Base-by-base conservation (phyloP, 441 rosid genomes). In the California macrophylla region DNA sequence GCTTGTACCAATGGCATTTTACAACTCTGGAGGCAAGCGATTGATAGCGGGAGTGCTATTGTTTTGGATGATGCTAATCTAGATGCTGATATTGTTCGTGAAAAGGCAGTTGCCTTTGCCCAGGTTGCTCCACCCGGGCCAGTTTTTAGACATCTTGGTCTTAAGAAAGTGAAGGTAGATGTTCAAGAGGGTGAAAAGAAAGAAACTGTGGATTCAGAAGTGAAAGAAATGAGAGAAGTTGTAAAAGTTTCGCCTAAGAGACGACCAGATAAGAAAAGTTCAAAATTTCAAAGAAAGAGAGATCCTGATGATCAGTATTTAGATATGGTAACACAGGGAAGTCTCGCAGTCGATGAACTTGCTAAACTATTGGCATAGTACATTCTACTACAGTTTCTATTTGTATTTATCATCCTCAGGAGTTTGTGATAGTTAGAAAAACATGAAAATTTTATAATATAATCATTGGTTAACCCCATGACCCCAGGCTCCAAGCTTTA, bases 271-370 rank as follows among this genome's bases (percentile, higher is more conserved):
- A 74, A 28, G 71, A 75, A 66, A 62, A 69, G 18, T 67, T 29
- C 65, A 24, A 79, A 70, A 56, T 15, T 25, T 20, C 42, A 18
- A 64, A 73, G 67, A 72, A 71, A 15, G 40, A 74, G 69, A 54
- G 71, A 72, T 58, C 62, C 67, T 12, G 67, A 58, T 23, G 87
- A 75, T 64, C 76, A 16, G 64, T 75, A 34, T 65, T 69, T 72
- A 52, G 80, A 76, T 71, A 79, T 70, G 25, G 69, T 67, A 10
- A 81, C 90, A 0, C 75, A 72, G 20, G 94, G 96, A 76, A 87
- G 85, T 77, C 75, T 88, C 40, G 66, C 79, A 67, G 75, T 93
- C 13, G 96, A 89, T 79, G 97, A 91, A 80, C 95, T 89, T 71
- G 97, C 96, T 68, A 88, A 91, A 81, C 71, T 91, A 36, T 82